These are phyloP conservation scores for Salisapilia sapeloensis DNA, from an alignment of 352 stramenopile species.

Conservation along the genomic window DNA sequence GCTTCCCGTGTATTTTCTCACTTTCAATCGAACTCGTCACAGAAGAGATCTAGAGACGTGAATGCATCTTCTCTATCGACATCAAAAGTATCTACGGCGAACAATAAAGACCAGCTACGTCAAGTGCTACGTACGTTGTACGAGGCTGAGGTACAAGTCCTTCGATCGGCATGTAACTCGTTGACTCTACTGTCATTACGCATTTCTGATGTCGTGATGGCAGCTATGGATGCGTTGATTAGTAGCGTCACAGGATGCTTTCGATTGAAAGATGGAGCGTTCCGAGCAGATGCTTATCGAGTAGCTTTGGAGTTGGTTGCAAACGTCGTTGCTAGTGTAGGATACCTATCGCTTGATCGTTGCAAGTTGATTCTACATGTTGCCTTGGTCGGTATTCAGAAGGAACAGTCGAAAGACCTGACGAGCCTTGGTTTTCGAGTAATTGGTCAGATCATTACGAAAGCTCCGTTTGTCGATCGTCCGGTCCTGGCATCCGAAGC, in stretches of 20 bases:
- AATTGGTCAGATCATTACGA: constrained; percentile 41
- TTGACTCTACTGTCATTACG: constrained; percentile 38
- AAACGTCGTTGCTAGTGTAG: constrained; percentile 16
- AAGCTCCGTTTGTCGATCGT: constrained; percentile 17
- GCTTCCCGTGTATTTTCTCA: constrained; percentile 62
- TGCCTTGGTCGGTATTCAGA: constrained; percentile 37
- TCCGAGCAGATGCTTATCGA: constrained; percentile 40
- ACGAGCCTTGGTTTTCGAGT: constrained; percentile 46
- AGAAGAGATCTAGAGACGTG: constrained; percentile 37
- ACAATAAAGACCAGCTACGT: constrained; percentile 15
- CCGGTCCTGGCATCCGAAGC: constrained; percentile 20
- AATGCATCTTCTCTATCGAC: constrained; percentile 17
- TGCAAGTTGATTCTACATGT: constrained; percentile 20
- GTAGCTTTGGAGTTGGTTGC: constrained; percentile 49
- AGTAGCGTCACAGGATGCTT: constrained; percentile 22
- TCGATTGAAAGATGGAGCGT: constrained; percentile 41
- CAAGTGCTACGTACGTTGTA: constrained; percentile 30
- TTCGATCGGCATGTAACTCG: constrained; percentile 32
- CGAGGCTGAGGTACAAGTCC: constrained; percentile 33
- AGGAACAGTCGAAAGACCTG: constrained; percentile 31
- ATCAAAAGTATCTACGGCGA: constrained; percentile 1
- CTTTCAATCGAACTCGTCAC: constrained; percentile 28
- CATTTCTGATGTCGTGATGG: constrained; percentile 17
- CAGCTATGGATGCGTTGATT: constrained; percentile 15
- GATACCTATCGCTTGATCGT: constrained; percentile 2